phyloP scores from a whole-genome alignment of 1,284 basidiomycete genomes.

The Trichosporon coremiiforme region DNA sequence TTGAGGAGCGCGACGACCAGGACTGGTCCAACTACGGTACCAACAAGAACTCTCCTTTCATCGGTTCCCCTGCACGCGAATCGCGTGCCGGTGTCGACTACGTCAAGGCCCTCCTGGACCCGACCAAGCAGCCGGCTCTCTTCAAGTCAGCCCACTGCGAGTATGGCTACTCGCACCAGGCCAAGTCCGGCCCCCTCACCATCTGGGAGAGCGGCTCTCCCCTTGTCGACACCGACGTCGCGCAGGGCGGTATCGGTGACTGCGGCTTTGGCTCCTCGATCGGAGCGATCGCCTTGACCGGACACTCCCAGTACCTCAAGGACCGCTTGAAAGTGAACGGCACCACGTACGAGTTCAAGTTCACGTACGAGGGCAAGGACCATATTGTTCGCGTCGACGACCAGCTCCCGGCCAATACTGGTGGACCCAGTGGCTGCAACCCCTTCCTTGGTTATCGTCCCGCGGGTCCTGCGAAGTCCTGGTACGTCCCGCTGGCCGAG shows the following conservation, averaged over 20 bases:
- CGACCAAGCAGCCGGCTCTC: neutral
- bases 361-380: neutral
- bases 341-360: neutral
- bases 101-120: neutral
- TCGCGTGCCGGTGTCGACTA: neutral
- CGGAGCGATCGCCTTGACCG: slow-evolving; percentile 13
- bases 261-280: slow-evolving; percentile 28
- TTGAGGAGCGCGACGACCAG: neutral
- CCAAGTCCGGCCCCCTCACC: too few relatives aligned
- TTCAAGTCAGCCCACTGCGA: neutral
- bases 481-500: slow-evolving; percentile 26
- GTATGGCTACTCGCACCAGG: neutral
- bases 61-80: neutral
- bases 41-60: neutral
- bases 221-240: slow-evolving; percentile 11
- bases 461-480: slow-evolving; percentile 14
- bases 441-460: slow-evolving; percentile 23
- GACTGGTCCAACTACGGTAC: neutral
- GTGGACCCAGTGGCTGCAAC: neutral
- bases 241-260: slow-evolving; percentile 27
- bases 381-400: slow-evolving; percentile 26
- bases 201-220: neutral
- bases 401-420: slow-evolving; percentile 17
- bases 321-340: slow-evolving; percentile 17
- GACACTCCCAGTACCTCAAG: neutral